Evolutionary conservation across 2,329 filamentous ascomycete species (phyloP).

Genomic region (Alternaria angustiovoidea): DNA sequence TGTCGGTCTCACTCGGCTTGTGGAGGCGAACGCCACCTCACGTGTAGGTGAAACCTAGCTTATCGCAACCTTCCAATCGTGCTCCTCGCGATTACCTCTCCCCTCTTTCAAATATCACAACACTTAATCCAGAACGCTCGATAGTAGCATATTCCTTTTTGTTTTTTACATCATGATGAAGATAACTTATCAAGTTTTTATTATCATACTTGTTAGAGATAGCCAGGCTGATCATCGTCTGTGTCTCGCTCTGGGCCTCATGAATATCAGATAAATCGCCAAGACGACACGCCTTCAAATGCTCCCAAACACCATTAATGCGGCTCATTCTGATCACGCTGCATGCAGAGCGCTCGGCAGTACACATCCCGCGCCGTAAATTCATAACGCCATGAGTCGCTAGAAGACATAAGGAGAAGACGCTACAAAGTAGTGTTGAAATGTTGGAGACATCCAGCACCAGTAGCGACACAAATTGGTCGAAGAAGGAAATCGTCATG

Average conservation of each 20-base stretch:
- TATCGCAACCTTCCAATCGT: slow-evolving; percentile 9
- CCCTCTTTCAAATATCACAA: neutral
- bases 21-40: slow-evolving; percentile 26
- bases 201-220: neutral
- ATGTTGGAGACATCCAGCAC: neutral
- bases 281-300: neutral
- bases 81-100: neutral
- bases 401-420: neutral
- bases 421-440: neutral
- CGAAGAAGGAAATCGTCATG: neutral
- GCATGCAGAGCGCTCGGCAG: neutral
- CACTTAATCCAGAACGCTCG: neutral
- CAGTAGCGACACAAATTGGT: neutral
- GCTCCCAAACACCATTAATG: neutral
- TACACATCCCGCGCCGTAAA: neutral
- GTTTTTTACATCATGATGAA: neutral
- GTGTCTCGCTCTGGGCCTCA: neutral
- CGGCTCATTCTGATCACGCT: slow-evolving; percentile 5
- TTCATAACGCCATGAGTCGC: slow-evolving; percentile 10
- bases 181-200: neutral
- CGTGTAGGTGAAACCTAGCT: slow-evolving; percentile 16
- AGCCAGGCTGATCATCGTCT: neutral
- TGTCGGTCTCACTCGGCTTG: slow-evolving; percentile 9
- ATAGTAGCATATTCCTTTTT: neutral
- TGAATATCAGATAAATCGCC: neutral